Evolutionary conservation across 139 green algal species (phyloP).

Genomic region (Tetraselmis chui): DNA sequence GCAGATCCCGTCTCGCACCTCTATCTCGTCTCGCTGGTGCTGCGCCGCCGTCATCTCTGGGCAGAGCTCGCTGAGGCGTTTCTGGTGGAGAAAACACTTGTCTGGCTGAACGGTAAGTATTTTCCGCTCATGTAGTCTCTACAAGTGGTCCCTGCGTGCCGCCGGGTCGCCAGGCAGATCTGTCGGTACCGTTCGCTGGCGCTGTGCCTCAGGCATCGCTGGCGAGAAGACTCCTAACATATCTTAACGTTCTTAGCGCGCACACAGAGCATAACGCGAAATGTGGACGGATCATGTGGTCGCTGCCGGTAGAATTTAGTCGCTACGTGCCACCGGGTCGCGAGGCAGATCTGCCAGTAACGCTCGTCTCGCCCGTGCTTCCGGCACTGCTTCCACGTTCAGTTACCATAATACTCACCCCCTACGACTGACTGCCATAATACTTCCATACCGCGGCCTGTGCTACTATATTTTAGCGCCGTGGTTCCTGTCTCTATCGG

Average conservation of each 20-base stretch:
- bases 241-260: background rate
- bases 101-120: too few species aligned
- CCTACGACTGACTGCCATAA: background rate
- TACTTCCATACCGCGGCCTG: background rate
- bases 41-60: too few species aligned
- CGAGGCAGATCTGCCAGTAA: background rate
- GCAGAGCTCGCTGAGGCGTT: too few species aligned
- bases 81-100: too few species aligned
- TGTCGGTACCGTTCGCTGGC: background rate
- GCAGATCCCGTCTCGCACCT: too few species aligned
- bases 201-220: background rate
- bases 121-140: background rate
- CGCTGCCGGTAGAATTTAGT: background rate
- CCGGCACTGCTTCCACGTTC: background rate
- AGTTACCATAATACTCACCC: background rate
- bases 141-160: background rate
- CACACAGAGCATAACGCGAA: background rate
- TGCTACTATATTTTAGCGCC: too few species aligned
- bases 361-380: background rate
- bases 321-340: background rate
- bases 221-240: background rate
- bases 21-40: too few species aligned
- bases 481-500: too few species aligned
- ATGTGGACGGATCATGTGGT: background rate
- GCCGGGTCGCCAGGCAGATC: background rate